Conservation (phyloP, 2,329 filamentous ascomycete genomes). For the Aspergillus melleus region DNA sequence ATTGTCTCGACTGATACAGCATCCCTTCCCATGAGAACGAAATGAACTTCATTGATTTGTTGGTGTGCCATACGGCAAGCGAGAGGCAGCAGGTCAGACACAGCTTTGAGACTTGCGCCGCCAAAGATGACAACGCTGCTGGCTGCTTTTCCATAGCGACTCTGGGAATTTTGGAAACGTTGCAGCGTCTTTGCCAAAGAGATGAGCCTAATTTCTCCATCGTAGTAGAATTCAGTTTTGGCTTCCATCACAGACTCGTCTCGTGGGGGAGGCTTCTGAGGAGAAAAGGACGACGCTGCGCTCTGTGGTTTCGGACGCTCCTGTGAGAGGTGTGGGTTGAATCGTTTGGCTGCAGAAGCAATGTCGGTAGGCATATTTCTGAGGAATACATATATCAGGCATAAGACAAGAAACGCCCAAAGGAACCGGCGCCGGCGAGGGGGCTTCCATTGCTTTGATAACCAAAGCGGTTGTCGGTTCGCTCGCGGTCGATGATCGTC, state of each 20-base stretch:
- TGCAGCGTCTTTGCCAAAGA: conserved; percentile 65
- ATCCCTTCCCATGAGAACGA: conserved; percentile 73
- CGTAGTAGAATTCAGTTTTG: conserved; percentile 53
- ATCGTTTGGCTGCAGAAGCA: conserved; percentile 32
- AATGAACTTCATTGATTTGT: conserved; percentile 73
- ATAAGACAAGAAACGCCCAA: conserved; percentile 48
- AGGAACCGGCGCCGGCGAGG: conserved; percentile 52
- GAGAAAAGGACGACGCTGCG: conserved; percentile 9
- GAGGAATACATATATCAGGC: conserved; percentile 64
- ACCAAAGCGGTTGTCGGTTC: conserved; percentile 26
- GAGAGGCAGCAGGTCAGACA: conserved; percentile 71
- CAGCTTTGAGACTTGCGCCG: conserved; percentile 71
- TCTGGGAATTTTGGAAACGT: conserved; percentile 56
- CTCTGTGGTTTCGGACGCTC: conserved; percentile 15
- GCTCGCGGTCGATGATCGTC: conserved; percentile 56
- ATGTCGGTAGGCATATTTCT: conserved; percentile 61
- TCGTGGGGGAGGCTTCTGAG: conserved; percentile 14
- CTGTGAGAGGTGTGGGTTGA: conserved; percentile 24
- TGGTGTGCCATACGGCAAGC: conserved; percentile 81
- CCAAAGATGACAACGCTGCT: conserved; percentile 71
- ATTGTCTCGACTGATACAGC: conserved; percentile 69
- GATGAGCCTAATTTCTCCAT: conserved; percentile 69
- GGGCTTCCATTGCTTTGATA: conserved; percentile 35
- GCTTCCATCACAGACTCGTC: conserved; percentile 20
- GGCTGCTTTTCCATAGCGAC: conserved; percentile 55